Percentiles rank a stretch among this genome's conserved stretches.
phyloP scores from a whole-genome alignment of 2,329 filamentous ascomycete genomes.

The Ramularia collo-cygni region DNA sequence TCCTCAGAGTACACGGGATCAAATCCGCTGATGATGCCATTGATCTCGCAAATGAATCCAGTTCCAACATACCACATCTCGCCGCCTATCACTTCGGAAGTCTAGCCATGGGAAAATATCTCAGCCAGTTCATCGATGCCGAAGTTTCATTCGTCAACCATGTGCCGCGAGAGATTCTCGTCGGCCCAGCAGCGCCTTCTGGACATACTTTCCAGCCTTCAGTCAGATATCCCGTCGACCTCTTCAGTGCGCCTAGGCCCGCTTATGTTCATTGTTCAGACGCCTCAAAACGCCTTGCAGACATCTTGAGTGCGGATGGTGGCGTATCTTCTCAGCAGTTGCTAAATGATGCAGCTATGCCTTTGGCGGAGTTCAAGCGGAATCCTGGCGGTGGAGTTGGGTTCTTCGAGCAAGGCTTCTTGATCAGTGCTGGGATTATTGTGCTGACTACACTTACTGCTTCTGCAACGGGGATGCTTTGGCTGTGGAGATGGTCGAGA shows the following conservation, averaged over 20 bases:
- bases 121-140: conserved; percentile 50
- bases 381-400: conserved; percentile 31
- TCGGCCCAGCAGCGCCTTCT: conserved; percentile 34
- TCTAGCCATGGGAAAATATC: conserved; percentile 49
- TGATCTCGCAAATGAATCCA: conserved; percentile 31
- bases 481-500: background rate
- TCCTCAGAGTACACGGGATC: conserved; percentile 42
- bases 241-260: conserved; percentile 42
- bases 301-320: conserved; percentile 5
- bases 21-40: conserved; percentile 51
- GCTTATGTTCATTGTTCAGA: conserved; percentile 27
- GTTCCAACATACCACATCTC: conserved; percentile 30
- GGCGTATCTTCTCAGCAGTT: conserved; percentile 11
- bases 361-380: conserved; percentile 28
- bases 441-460: conserved; percentile 19
- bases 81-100: conserved; percentile 50
- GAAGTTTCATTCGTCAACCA: conserved; percentile 51
- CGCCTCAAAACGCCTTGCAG: conserved; percentile 4
- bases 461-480: conserved; percentile 12
- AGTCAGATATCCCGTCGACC: conserved; percentile 36
- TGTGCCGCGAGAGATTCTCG: conserved; percentile 48
- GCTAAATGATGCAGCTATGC: conserved; percentile 14
- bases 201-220: conserved; percentile 22
- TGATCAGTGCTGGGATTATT: conserved; percentile 32
- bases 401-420: conserved; percentile 34